phyloP scores from a whole-genome alignment of 345 rosid genomes.

The Rhizophora apiculata region DNA sequence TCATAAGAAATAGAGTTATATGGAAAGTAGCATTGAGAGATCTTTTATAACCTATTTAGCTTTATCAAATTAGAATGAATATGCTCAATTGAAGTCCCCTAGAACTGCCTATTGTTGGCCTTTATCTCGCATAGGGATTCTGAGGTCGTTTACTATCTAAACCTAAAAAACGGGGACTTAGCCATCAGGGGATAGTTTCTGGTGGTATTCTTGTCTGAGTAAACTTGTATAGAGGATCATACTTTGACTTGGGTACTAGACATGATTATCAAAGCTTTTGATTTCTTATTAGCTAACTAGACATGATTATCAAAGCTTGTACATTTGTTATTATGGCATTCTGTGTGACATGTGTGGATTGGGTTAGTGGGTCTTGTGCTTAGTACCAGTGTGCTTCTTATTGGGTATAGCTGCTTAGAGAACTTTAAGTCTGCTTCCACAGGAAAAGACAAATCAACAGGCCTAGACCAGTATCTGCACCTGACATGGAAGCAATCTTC shows the following conservation, averaged over 20 bases:
- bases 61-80: too few species aligned
- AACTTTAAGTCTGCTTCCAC: conserved; percentile 11
- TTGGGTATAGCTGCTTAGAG: background rate
- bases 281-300: background rate
- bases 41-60: background rate
- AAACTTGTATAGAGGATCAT: background rate
- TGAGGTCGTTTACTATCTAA: background rate
- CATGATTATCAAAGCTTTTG: background rate
- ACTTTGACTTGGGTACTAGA: background rate
- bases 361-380: background rate
- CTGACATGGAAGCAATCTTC: conserved; percentile 70
- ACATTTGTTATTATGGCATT: too few species aligned
- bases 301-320: background rate
- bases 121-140: background rate
- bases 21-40: background rate
- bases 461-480: conserved; percentile 68
- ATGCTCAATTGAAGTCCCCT: background rate
- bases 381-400: background rate
- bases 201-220: background rate
- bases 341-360: too few species aligned
- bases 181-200: too few species aligned
- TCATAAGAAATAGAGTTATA: background rate
- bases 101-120: background rate
- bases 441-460: conserved; percentile 72
- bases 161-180: background rate